Percentiles rank a stretch among this genome's conserved stretches.
Evolutionary conservation across 352 stramenopile genomes (phyloP).

Genomic region (Globisporangium irregulare): DNA sequence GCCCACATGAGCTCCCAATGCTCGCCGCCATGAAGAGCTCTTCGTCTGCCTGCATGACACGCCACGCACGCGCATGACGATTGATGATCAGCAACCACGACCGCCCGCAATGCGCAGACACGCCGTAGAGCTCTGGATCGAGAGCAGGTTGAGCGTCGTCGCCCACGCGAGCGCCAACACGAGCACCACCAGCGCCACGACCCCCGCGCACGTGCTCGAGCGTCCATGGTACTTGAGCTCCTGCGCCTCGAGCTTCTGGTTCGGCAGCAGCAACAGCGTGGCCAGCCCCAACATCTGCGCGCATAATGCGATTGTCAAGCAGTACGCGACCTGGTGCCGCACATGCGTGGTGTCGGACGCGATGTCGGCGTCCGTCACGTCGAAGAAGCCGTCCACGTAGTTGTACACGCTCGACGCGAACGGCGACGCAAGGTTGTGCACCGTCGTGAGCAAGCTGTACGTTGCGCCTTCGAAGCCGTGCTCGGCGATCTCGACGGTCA

Average conservation of each 20-base stretch:
- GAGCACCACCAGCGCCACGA: slow-evolving; percentile 35
- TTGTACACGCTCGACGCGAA: slow-evolving; percentile 57
- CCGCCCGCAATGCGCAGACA: slow-evolving; percentile 65
- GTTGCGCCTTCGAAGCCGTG: slow-evolving; percentile 66
- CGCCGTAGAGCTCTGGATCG: slow-evolving; percentile 57
- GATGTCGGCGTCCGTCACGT: slow-evolving; percentile 59
- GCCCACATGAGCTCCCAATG: neutral
- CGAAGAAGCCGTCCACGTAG: slow-evolving; percentile 50
- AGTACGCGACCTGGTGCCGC: slow-evolving; percentile 59
- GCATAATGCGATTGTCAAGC: slow-evolving; percentile 35
- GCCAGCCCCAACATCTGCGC: slow-evolving; percentile 32
- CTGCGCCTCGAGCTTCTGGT: slow-evolving; percentile 61
- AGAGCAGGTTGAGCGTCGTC: slow-evolving; percentile 55
- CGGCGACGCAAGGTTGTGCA: slow-evolving; percentile 56
- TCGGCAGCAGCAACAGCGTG: slow-evolving; percentile 50
- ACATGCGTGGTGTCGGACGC: slow-evolving; percentile 49
- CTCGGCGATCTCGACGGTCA: slow-evolving; percentile 70
- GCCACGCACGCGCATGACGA: neutral
- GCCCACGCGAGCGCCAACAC: slow-evolving; percentile 43
- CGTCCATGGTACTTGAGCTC: slow-evolving; percentile 53
- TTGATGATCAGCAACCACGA: slow-evolving; percentile 31
- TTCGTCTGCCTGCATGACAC: neutral
- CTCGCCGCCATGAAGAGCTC: neutral
- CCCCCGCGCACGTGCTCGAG: slow-evolving; percentile 41
- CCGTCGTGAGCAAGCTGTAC: slow-evolving; percentile 63